Percentiles rank a stretch among this genome's conserved stretches.
phyloP scores from a whole-genome alignment of 2,329 filamentous ascomycete species.

The Cladophialophora chaetospira region DNA sequence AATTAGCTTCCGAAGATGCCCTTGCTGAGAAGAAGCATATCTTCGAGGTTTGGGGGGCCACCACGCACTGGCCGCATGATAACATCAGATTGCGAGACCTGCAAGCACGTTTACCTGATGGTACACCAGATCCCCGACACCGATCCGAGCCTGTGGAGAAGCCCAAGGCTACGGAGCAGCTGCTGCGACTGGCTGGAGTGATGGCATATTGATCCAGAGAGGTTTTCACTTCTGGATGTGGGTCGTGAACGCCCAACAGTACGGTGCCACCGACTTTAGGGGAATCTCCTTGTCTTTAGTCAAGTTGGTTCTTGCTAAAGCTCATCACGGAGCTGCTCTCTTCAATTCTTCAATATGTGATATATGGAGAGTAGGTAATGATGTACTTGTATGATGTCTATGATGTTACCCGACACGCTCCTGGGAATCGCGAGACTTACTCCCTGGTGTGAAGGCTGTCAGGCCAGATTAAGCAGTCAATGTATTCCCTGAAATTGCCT shows the following conservation, averaged over 20 bases:
- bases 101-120: constrained; percentile 33
- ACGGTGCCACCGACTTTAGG: no score
- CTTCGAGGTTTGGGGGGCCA: constrained; percentile 40
- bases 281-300: no score
- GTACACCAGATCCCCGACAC: constrained; percentile 41
- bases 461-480: background rate
- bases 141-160: constrained; percentile 44
- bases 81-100: constrained; percentile 37
- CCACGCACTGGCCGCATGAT: constrained; percentile 46
- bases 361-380: no score
- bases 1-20: constrained; percentile 40
- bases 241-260: no score
- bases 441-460: no score
- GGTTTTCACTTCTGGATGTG: no score
- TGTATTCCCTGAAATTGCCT: no score
- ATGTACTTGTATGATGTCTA: background rate
- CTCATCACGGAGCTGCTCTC: no score
- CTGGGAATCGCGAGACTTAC: no score
- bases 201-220: constrained; percentile 25
- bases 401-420: no score
- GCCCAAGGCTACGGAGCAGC: constrained; percentile 38
- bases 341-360: no score
- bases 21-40: constrained; percentile 40
- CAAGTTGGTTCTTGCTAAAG: no score
- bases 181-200: constrained; percentile 42